Percentiles rank a stretch among this genome's conserved stretches.
Evolutionary conservation across 164 flowering plant species (phyloP).

Genomic region (Hamamelis virginiana): DNA sequence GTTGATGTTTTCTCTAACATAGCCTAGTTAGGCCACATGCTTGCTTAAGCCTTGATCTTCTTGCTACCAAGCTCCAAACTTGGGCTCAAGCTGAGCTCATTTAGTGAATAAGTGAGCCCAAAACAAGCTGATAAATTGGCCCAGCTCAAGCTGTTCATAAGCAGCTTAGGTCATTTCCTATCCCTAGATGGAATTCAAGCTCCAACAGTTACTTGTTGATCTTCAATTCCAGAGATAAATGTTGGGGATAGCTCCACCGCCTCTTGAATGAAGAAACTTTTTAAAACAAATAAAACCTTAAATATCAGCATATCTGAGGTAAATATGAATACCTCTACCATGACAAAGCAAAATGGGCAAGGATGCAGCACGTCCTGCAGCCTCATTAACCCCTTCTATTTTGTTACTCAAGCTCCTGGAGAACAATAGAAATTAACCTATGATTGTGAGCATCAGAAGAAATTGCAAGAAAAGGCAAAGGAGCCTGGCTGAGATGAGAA

Average conservation of each 20-base stretch:
- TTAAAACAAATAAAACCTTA: background rate
- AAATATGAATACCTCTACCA: slow-evolving; percentile 31
- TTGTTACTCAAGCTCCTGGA: slow-evolving; percentile 30
- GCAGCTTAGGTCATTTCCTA: too few relatives aligned
- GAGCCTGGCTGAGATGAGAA: background rate
- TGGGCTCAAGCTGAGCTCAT: too few relatives aligned
- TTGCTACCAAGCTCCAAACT: too few relatives aligned
- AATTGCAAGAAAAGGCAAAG: background rate
- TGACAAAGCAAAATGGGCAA: slow-evolving; percentile 49
- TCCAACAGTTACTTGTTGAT: background rate
- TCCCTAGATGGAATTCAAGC: background rate
- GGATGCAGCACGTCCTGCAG: slow-evolving; percentile 34
- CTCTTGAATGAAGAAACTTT: background rate
- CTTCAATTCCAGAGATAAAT: background rate
- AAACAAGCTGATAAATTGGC: too few relatives aligned
- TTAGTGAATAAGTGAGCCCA: too few relatives aligned
- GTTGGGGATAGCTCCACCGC: background rate
- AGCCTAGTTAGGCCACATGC: too few relatives aligned
- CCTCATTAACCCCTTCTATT: slow-evolving; percentile 26
- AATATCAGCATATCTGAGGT: background rate
- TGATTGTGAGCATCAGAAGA: background rate
- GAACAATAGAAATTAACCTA: slow-evolving; percentile 1
- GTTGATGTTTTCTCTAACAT: too few relatives aligned
- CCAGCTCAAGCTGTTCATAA: too few relatives aligned
- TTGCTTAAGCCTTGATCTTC: too few relatives aligned